Evolutionary conservation across 441 rosid species (phyloP).

Genomic region (Bruguiera hainesii): DNA sequence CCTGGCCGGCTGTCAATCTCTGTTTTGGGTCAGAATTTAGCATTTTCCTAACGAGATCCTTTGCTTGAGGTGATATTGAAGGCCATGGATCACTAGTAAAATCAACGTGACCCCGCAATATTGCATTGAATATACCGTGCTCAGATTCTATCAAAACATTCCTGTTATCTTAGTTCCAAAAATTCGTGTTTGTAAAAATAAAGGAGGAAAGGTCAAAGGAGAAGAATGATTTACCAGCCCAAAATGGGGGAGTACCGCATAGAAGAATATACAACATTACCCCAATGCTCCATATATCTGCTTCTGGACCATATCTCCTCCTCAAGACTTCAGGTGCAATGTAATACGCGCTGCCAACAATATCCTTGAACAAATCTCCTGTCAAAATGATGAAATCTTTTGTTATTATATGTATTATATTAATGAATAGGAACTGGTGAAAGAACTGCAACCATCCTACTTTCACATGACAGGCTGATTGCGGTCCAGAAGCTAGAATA

Average conservation of each 20-base stretch:
- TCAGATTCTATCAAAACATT: constrained; percentile 70
- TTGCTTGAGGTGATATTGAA: constrained; percentile 82
- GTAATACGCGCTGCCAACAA: constrained; percentile 97
- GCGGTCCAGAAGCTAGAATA: too few relatives aligned
- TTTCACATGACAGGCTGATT: too few relatives aligned
- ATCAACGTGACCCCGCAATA: constrained; percentile 80
- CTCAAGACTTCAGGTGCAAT: constrained; percentile 99
- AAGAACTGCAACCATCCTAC: not conserved
- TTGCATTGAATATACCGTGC: constrained; percentile 97
- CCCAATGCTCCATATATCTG: constrained; percentile 98
- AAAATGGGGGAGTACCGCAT: constrained; percentile 95
- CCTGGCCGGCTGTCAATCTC: constrained; percentile 87
- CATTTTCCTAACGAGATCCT: constrained; percentile 83
- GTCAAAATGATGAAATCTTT: not conserved
- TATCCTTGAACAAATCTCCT: constrained; percentile 92
- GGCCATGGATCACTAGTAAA: constrained; percentile 98
- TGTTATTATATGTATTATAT: not conserved
- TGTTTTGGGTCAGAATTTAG: constrained; percentile 89
- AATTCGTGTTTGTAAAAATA: not conserved
- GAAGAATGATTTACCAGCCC: constrained; percentile 67
- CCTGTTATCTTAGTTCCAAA: not conserved
- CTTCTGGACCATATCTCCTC: constrained; percentile 90
- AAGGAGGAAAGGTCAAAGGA: not conserved
- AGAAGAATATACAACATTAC: constrained; percentile 86
- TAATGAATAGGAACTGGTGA: not conserved